Evolutionary conservation across 1,284 basidiomycete genomes (phyloP).

Genomic region (Rhodofomes roseus): DNA sequence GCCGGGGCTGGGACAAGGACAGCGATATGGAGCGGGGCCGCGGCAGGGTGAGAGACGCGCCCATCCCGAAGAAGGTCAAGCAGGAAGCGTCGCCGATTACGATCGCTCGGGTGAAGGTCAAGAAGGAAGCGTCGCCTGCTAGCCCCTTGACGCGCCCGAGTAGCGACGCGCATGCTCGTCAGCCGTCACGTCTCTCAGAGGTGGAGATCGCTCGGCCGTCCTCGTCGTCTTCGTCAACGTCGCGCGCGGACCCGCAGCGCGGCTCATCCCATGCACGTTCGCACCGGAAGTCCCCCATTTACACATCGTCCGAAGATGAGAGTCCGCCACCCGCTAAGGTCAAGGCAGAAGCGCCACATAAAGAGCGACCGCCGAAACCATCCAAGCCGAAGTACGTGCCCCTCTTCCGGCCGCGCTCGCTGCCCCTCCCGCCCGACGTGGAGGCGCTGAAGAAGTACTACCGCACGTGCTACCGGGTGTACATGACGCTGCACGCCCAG

Average conservation of each 20-base stretch:
- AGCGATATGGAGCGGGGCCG: constrained; percentile 16
- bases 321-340: constrained; percentile 1
- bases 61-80: constrained; percentile 29
- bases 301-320: constrained; percentile 64
- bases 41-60: constrained; percentile 7
- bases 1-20: constrained; percentile 14
- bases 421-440: constrained; percentile 44
- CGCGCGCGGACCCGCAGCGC: constrained; percentile 15
- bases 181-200: constrained; percentile 17
- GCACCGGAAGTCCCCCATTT: constrained; percentile 40
- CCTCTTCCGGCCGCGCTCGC: constrained; percentile 21
- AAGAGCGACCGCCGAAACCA: constrained; percentile 15
- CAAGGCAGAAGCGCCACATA: neutral
- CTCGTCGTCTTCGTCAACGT: constrained; percentile 20
- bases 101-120: constrained; percentile 28
- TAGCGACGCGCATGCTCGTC: constrained; percentile 4
- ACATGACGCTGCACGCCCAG: constrained; percentile 43
- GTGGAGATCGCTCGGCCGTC: constrained; percentile 17
- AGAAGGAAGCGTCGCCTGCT: constrained; percentile 31
- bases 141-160: constrained; percentile 13
- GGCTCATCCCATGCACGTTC: constrained; percentile 16
- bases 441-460: constrained; percentile 50
- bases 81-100: constrained; percentile 23
- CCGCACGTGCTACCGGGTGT: constrained; percentile 44
- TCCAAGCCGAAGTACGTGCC: constrained; percentile 12